Percentiles rank a stretch among this genome's conserved stretches.
phyloP scores from a whole-genome alignment of 371 early-diverging fungal genomes.

The Dichotomocladium elegans region DNA sequence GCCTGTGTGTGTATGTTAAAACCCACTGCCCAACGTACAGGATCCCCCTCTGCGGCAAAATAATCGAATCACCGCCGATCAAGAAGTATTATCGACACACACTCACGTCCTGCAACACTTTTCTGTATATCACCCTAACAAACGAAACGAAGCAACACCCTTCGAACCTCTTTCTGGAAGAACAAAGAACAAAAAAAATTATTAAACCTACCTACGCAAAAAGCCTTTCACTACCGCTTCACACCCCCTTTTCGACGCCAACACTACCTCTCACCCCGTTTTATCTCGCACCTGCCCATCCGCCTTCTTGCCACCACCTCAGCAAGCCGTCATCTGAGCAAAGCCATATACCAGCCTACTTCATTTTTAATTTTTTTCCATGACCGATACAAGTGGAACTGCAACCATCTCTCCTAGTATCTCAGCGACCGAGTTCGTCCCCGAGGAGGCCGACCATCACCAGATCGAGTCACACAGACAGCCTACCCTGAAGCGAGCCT shows the following conservation, averaged over 20 bases:
- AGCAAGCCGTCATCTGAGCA: no score
- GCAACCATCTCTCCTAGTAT: neutral
- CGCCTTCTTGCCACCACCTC: no score
- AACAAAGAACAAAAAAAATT: no score
- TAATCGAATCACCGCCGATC: conserved; percentile 3
- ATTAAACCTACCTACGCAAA: no score
- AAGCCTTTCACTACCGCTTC: no score
- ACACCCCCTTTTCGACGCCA: no score
- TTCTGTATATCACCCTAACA: neutral
- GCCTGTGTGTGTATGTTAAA: no score
- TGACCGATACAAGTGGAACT: neutral
- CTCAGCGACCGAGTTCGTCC: neutral
- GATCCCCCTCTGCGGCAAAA: neutral
- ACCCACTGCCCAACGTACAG: no score
- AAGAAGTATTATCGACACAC: neutral
- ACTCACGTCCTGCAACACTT: neutral
- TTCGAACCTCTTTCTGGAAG: no score
- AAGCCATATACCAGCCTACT: neutral
- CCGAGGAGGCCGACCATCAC: neutral
- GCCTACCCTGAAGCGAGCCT: conserved; percentile 8
- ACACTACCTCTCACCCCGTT: no score
- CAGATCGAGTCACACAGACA: conserved; percentile 15
- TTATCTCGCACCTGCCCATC: no score
- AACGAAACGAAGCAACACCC: neutral
- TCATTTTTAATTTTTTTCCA: neutral